A percentile compares a stretch with the other conserved stretches of the same genome.
phyloP scores from a whole-genome alignment of 495 filamentous ascomycete species.

The Podospora bellae-mahoneyi region DNA sequence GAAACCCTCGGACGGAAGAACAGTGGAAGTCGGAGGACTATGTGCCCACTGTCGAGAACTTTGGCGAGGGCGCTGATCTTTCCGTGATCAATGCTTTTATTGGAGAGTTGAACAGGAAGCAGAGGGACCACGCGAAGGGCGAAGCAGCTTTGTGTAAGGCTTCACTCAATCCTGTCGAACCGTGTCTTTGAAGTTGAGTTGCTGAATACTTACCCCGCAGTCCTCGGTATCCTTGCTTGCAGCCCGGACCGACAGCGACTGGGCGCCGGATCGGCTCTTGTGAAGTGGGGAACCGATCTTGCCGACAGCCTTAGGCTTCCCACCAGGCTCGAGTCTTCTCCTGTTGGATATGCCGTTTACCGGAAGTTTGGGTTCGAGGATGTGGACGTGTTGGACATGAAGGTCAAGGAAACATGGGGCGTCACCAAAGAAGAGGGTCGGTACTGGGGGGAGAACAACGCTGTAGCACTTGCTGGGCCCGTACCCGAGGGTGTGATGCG shows the following conservation, averaged over 20 bases:
- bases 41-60: slow-evolving; percentile 20
- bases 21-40: slow-evolving; percentile 25
- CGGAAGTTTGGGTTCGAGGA: slow-evolving; percentile 28
- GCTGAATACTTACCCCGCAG: slow-evolving; percentile 13
- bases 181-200: not conserved
- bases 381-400: slow-evolving; percentile 25
- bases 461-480: slow-evolving; percentile 22
- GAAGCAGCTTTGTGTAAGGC: slow-evolving; percentile 29
- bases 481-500: slow-evolving; percentile 24
- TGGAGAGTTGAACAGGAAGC: slow-evolving; percentile 20
- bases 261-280: slow-evolving; percentile 30
- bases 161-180: not conserved
- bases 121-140: slow-evolving; percentile 21
- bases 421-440: slow-evolving; percentile 12
- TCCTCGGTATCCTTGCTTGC: slow-evolving; percentile 26
- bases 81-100: slow-evolving; percentile 27
- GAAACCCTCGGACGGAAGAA: slow-evolving; percentile 23
- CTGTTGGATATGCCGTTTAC: slow-evolving; percentile 30
- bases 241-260: slow-evolving; percentile 23
- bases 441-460: slow-evolving; percentile 29
- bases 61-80: slow-evolving; percentile 25
- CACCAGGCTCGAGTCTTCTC: slow-evolving; percentile 27
- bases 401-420: slow-evolving; percentile 26
- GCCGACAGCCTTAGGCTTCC: slow-evolving; percentile 31
- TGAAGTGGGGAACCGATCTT: slow-evolving; percentile 26